Evolutionary conservation across 495 filamentous ascomycete species (phyloP).

Genomic region (Penicillium diatomitis): DNA sequence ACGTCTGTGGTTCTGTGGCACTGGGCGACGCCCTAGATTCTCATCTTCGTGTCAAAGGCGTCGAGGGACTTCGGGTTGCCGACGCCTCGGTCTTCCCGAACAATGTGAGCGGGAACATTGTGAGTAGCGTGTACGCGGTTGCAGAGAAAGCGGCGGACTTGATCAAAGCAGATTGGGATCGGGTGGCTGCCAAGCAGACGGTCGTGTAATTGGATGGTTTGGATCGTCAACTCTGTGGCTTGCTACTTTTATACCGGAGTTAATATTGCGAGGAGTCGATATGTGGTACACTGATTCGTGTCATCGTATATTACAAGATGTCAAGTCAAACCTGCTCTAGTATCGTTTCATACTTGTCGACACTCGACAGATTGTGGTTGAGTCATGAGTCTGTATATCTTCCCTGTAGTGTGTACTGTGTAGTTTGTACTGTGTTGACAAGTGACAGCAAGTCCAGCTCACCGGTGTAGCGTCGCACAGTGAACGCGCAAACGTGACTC

Average conservation of each 20-base stretch:
- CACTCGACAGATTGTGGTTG: no score
- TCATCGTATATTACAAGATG: no score
- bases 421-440: no score
- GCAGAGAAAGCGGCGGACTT: slow-evolving; percentile 46
- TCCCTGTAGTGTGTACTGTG: no score
- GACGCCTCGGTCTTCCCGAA: slow-evolving; percentile 44
- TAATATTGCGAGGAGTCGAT: no score
- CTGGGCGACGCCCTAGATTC: slow-evolving; percentile 48
- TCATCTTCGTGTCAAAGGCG: slow-evolving; percentile 37
- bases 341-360: no score
- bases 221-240: not conserved
- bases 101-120: slow-evolving; percentile 38
- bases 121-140: slow-evolving; percentile 44
- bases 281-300: no score
- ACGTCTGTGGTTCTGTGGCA: slow-evolving; percentile 42
- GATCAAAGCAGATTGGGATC: slow-evolving; percentile 34
- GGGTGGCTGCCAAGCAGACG: not conserved
- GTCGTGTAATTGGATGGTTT: not conserved
- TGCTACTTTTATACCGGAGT: not conserved
- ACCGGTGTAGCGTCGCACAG: no score
- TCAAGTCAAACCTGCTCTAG: no score
- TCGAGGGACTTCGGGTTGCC: slow-evolving; percentile 41
- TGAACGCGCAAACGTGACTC: no score
- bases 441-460: no score
- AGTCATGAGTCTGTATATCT: no score